Percentiles rank a stretch among this genome's conserved stretches.
phyloP scores from a whole-genome alignment of 78 protist genomes.

The Dictyostelium capitatum region DNA sequence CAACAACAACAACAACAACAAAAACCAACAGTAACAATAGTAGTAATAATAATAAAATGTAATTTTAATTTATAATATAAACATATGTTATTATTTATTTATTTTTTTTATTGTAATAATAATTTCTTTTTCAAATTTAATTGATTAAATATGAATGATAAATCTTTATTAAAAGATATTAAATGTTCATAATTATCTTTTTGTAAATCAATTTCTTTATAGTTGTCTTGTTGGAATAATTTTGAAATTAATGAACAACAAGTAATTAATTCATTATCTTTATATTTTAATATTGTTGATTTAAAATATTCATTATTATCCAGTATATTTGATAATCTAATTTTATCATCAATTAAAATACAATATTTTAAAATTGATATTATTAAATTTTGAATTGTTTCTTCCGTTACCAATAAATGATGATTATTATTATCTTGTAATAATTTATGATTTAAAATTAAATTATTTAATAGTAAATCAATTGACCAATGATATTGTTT shows the following conservation, averaged over 20 bases:
- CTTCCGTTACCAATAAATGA: neutral
- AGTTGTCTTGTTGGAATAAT: neutral
- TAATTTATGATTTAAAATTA: neutral
- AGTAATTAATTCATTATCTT: neutral
- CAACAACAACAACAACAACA: neutral
- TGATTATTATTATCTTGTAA: neutral
- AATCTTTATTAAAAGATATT: constrained; percentile 18
- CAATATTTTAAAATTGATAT: constrained; percentile 10
- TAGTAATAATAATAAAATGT: neutral
- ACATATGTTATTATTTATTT: too few relatives aligned
- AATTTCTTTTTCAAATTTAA: constrained; percentile 10
- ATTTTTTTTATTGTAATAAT: neutral
- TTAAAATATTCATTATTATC: neutral
- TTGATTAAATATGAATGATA: constrained; percentile 23
- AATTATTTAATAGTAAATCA: constrained; percentile 9
- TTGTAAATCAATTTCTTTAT: constrained; percentile 1
- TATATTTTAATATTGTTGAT: neutral
- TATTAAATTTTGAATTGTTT: neutral
- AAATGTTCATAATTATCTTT: constrained; percentile 45
- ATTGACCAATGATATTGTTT: constrained; percentile 25
- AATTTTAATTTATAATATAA: neutral
- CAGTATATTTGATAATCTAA: neutral
- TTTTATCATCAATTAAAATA: neutral
- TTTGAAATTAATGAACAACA: neutral
- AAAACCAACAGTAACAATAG: neutral